Evolutionary conservation across 2,329 filamentous ascomycete genomes (phyloP).

Genomic region (Geosmithia morbida): DNA sequence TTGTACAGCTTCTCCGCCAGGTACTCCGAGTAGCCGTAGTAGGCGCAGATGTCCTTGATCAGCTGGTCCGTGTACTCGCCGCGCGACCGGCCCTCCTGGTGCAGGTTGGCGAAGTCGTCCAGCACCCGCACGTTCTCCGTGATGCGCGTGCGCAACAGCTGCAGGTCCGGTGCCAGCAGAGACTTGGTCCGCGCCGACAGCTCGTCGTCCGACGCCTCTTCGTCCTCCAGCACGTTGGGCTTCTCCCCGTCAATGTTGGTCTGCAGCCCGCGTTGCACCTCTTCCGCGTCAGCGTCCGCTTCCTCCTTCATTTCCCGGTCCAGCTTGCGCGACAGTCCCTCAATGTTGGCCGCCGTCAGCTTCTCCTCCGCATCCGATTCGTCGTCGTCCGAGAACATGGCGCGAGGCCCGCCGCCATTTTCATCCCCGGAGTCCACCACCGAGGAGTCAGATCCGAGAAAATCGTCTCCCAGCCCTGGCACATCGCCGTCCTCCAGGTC

Average conservation of each 20-base stretch:
- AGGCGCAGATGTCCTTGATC: slow-evolving; percentile 82
- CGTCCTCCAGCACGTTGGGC: slow-evolving; percentile 49
- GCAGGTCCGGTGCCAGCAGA: slow-evolving; percentile 73
- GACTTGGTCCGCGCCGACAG: slow-evolving; percentile 42
- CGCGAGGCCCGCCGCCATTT: slow-evolving; percentile 28
- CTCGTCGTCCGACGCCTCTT: slow-evolving; percentile 47
- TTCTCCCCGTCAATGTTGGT: slow-evolving; percentile 81
- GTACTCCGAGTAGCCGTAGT: slow-evolving; percentile 92
- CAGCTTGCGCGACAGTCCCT: slow-evolving; percentile 72
- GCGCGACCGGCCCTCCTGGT: slow-evolving; percentile 66
- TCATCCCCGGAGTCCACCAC: slow-evolving; percentile 60
- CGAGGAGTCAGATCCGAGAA: slow-evolving; percentile 41
- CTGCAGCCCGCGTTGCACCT: slow-evolving; percentile 78
- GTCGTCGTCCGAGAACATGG: slow-evolving; percentile 89
- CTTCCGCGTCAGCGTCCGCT: slow-evolving; percentile 68
- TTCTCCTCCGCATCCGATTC: slow-evolving; percentile 79
- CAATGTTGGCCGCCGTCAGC: slow-evolving; percentile 92
- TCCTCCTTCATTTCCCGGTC: slow-evolving; percentile 66
- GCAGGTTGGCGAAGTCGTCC: slow-evolving; percentile 72
- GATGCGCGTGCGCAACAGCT: slow-evolving; percentile 76
- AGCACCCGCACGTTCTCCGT: slow-evolving; percentile 87
- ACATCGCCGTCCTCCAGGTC: slow-evolving; percentile 29
- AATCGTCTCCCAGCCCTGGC: slow-evolving; percentile 38
- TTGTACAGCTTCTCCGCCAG: slow-evolving; percentile 93
- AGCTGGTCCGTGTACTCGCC: slow-evolving; percentile 80